Evolutionary conservation across 345 rosid species (phyloP).

Genomic region (Moringa oleifera): DNA sequence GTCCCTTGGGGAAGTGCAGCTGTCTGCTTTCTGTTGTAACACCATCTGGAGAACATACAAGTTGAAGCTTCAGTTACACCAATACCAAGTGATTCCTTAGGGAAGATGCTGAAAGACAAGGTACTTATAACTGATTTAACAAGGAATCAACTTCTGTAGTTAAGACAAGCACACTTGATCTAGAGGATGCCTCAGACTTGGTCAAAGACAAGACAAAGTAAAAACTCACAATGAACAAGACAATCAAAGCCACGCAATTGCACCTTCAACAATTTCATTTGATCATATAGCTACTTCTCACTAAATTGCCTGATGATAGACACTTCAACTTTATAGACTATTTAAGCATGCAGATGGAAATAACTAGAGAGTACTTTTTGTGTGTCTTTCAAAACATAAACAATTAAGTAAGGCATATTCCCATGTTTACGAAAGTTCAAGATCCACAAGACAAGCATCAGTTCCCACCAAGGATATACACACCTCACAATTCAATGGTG

Average conservation of each 20-base stretch:
- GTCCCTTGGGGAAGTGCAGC: conserved; percentile 41
- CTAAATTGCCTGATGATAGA: neutral
- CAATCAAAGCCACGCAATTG: neutral
- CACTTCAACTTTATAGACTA: neutral
- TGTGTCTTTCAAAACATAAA: neutral
- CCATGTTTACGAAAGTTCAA: conserved; percentile 3
- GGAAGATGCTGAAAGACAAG: neutral
- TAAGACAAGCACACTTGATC: neutral
- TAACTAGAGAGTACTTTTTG: neutral
- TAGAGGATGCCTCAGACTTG: neutral
- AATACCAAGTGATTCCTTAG: neutral
- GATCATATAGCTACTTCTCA: neutral
- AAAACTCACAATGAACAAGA: too few relatives aligned
- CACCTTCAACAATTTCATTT: neutral
- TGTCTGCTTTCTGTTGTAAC: conserved; percentile 30
- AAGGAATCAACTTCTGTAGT: too few relatives aligned
- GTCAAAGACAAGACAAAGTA: neutral
- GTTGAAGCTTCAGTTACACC: conserved; percentile 5
- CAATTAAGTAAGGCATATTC: neutral
- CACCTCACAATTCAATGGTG: conserved; percentile 63
- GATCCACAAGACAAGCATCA: conserved; percentile 3
- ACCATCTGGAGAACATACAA: conserved; percentile 45
- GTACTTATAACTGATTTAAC: neutral
- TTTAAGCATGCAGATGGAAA: neutral
- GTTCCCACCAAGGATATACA: neutral